Base-by-base conservation (phyloP, 192 early-diverging fungal genomes). In the Helicostylum pulchrum region DNA sequence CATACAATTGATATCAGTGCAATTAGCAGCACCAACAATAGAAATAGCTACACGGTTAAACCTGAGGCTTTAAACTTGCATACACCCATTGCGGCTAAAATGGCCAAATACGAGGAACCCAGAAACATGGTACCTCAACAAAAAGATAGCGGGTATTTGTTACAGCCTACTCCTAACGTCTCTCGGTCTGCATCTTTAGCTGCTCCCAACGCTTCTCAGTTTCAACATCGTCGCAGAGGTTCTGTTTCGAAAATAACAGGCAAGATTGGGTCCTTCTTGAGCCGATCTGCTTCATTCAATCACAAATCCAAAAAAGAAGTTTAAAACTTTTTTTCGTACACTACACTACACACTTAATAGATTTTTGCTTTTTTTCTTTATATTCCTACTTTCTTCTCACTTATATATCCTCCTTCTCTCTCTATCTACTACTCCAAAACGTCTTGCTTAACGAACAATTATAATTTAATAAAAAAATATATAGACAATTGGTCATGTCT, bases 241-340 rank as follows among this genome's bases (percentile, higher is more conserved):
- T 59, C 57, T 59, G 57, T 59, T 26, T 59, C 57, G 4, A 10
- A 21, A 1, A 26, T 59, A 36, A 59, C 57, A 7, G 57, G 42
- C 14, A 64, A 64, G n/a, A 52, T 64, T 15, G 62, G 62, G 7
- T 32, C 62, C 15, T 64, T 50, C 50, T 39, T 64, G 8, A 64
- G 45, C 11, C 32, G 62, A 15, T 64, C 62, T 45, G 47, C 62
- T 44, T 64, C 62, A 4, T 64, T 64, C 23, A 51, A 39, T 39
- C 39, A 58, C 6, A 39, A 39, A 39, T 39, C 36, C 4, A 39
- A 39, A 10, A 39, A 39, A 39, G 36, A 39, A 39, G 36, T 10
- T 39, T 39, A 6, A 39, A 4, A 1, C 36, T 39, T 26, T 26
- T 2, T 26, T 2, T 26, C 26, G 2, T 26, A 26, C 26, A 26